phyloP scores from a whole-genome alignment of 208 protist species.

The Strigomonas culicis region DNA sequence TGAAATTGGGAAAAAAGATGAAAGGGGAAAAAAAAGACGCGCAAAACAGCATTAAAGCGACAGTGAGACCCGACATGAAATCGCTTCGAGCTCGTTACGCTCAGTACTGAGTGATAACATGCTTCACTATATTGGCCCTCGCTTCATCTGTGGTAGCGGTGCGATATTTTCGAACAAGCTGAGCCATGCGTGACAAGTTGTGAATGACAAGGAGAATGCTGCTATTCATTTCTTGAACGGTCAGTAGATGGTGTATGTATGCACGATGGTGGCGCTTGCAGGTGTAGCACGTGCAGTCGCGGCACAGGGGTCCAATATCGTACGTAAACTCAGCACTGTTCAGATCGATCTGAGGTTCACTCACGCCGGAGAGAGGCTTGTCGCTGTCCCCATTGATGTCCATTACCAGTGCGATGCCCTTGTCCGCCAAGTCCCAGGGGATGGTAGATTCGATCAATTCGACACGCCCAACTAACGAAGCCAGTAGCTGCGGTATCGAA shows the following conservation, averaged over 20 bases:
- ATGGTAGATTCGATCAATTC: constrained; percentile 65
- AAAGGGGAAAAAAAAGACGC: too few species aligned
- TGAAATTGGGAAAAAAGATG: too few species aligned
- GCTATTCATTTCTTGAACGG: constrained; percentile 90
- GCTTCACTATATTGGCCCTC: too few species aligned
- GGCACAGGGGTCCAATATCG: constrained; percentile 53
- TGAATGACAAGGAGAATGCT: constrained; percentile 77
- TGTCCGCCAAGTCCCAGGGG: constrained; percentile 68
- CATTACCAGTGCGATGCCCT: constrained; percentile 61
- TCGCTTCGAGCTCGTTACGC: too few species aligned
- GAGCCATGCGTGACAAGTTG: constrained; percentile 52
- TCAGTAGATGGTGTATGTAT: constrained; percentile 87
- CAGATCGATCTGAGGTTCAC: constrained; percentile 57
- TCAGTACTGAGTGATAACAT: not conserved
- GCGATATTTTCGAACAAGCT: constrained; percentile 20
- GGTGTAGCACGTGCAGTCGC: constrained; percentile 67
- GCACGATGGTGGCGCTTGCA: constrained; percentile 71
- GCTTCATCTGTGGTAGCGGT: not conserved
- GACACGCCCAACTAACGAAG: constrained; percentile 38
- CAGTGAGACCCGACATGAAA: not conserved
- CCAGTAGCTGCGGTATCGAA: constrained; percentile 41
- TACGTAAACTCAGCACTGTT: constrained; percentile 61
- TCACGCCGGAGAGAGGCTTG: not conserved
- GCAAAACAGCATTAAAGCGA: too few species aligned
- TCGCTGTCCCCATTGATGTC: not conserved